Conservation (phyloP, 345 rosid species). For the Carallia brachiata region DNA sequence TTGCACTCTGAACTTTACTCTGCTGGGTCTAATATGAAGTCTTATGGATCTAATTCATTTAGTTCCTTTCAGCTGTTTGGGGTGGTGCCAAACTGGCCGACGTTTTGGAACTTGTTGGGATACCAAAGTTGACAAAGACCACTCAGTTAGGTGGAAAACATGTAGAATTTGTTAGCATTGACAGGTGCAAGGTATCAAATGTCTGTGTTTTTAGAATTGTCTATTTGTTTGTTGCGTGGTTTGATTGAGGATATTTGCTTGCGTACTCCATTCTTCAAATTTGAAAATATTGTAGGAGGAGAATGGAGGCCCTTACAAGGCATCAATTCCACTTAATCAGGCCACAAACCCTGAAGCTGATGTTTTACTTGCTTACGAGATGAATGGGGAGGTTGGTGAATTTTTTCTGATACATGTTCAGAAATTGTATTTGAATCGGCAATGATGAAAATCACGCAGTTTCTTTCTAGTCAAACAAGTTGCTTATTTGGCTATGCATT, state of each 20-base stretch:
- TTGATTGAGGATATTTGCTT: background rate
- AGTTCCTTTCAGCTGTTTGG: conserved; percentile 67
- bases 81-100: conserved; percentile 82
- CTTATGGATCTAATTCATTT: conserved; percentile 12
- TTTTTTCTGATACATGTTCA: background rate
- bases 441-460: background rate
- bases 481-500: background rate
- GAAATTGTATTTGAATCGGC: background rate
- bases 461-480: background rate
- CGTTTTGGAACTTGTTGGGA: conserved; percentile 80
- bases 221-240: background rate
- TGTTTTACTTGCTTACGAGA: conserved; percentile 94
- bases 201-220: conserved; percentile 1
- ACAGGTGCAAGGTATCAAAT: conserved; percentile 74
- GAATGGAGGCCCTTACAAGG: conserved; percentile 98
- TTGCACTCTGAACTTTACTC: background rate
- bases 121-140: conserved; percentile 49
- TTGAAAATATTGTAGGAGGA: conserved; percentile 61
- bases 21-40: background rate
- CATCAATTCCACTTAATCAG: conserved; percentile 82
- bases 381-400: conserved; percentile 86
- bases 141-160: conserved; percentile 74
- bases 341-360: conserved; percentile 91
- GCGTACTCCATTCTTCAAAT: background rate
- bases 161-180: conserved; percentile 95